Percentiles rank a stretch among this genome's conserved stretches.
Conservation (phyloP, 2,329 filamentous ascomycete species). For the Colletotrichum sp. region DNA sequence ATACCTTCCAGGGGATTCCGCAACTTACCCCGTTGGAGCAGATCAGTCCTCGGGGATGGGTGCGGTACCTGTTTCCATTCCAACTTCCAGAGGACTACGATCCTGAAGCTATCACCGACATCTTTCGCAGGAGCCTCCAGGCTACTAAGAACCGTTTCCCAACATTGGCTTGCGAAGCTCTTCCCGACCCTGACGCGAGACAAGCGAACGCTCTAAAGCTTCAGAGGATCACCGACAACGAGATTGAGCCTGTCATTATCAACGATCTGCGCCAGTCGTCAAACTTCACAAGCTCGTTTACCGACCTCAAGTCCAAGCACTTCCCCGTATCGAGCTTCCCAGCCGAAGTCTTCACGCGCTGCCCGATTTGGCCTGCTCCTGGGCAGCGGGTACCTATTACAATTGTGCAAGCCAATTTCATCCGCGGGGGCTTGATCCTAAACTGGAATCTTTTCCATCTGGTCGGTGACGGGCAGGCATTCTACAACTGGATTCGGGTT, state of each 20-base stretch:
- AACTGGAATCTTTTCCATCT: conserved; percentile 33
- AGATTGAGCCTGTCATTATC: conserved; percentile 27
- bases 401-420: conserved; percentile 33
- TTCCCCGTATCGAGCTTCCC: conserved; percentile 29
- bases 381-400: conserved; percentile 22
- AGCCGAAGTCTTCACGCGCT: conserved; percentile 27
- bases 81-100: neutral
- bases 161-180: neutral
- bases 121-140: neutral
- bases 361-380: conserved; percentile 28
- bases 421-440: conserved; percentile 31
- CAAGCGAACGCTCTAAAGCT: conserved; percentile 37
- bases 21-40: neutral
- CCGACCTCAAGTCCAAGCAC: conserved; percentile 28
- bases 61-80: neutral
- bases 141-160: neutral
- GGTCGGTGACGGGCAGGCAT: conserved; percentile 36
- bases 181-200: conserved; percentile 12
- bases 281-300: conserved; percentile 27
- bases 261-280: conserved; percentile 29
- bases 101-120: neutral
- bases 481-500: conserved; percentile 33
- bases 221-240: conserved; percentile 25
- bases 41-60: neutral
- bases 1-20: neutral